Conservation (phyloP, 106 monocot genomes). For the Acanthochlamys bracteata region DNA sequence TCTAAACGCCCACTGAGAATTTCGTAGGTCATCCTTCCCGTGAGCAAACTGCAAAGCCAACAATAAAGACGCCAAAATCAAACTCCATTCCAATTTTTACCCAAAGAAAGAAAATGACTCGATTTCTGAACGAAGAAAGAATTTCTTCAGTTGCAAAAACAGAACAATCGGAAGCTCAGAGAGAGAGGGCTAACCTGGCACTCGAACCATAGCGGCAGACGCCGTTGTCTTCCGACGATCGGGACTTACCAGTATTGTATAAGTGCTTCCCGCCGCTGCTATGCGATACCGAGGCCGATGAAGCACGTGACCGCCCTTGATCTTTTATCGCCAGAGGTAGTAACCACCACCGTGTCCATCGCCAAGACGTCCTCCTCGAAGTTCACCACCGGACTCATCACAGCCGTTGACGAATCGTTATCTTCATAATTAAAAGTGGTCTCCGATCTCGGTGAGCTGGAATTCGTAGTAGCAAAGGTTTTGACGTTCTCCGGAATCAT, state of each 20-base stretch:
- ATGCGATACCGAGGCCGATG: neutral
- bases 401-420: no score
- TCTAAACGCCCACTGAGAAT: no score
- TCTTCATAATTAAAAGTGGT: no score
- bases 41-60: no score
- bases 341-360: slow-evolving; percentile 29
- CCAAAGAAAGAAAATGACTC: no score
- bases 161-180: neutral
- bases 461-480: no score
- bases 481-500: no score
- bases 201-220: slow-evolving; percentile 20
- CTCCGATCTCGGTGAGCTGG: no score
- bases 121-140: no score
- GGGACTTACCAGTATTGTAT: slow-evolving; percentile 17
- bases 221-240: slow-evolving; percentile 11
- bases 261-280: neutral
- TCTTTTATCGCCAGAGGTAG: neutral
- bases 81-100: no score
- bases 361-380: slow-evolving; percentile 32
- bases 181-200: slow-evolving; percentile 15
- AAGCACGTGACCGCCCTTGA: neutral
- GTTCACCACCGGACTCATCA: slow-evolving; percentile 1
- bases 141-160: neutral
- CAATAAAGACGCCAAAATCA: no score
- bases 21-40: no score